Evolutionary conservation across 257 asterid genomes (phyloP).

Genomic region (Scutellaria minor): DNA sequence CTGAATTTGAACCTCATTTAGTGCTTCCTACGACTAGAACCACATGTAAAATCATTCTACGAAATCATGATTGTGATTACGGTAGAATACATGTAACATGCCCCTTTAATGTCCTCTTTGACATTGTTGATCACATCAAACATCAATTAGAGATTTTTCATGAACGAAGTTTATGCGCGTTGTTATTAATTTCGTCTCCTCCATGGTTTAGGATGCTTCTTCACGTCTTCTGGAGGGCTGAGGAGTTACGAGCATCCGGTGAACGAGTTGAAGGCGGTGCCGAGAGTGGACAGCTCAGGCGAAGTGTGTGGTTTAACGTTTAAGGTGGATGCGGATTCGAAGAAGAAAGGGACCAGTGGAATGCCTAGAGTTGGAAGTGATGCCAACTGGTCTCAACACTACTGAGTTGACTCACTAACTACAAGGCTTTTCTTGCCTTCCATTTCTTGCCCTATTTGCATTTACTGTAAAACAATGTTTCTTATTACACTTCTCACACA

Average conservation of each 20-base stretch:
- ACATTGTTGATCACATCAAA: neutral
- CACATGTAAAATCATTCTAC: neutral
- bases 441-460: neutral
- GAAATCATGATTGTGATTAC: neutral
- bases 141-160: neutral
- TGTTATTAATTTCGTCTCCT: too few relatives aligned
- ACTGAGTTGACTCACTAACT: slow-evolving; percentile 38
- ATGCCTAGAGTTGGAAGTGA: slow-evolving; percentile 96
- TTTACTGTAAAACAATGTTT: slow-evolving; percentile 22
- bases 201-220: slow-evolving; percentile 73
- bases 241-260: slow-evolving; percentile 87
- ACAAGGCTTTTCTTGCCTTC: slow-evolving; percentile 12
- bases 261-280: slow-evolving; percentile 86
- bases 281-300: slow-evolving; percentile 91
- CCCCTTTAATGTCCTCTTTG: neutral
- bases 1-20: too few relatives aligned
- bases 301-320: slow-evolving; percentile 86
- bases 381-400: slow-evolving; percentile 88
- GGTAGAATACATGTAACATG: neutral
- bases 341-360: slow-evolving; percentile 55
- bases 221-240: slow-evolving; percentile 92
- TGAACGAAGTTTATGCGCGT: too few relatives aligned
- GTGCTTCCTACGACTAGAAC: too few relatives aligned
- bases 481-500: slow-evolving; percentile 2
- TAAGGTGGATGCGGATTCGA: slow-evolving; percentile 74